These are phyloP conservation scores for Bauhinia variegata DNA, from an alignment of 306 rosid genomes.

Conservation along the genomic window DNA sequence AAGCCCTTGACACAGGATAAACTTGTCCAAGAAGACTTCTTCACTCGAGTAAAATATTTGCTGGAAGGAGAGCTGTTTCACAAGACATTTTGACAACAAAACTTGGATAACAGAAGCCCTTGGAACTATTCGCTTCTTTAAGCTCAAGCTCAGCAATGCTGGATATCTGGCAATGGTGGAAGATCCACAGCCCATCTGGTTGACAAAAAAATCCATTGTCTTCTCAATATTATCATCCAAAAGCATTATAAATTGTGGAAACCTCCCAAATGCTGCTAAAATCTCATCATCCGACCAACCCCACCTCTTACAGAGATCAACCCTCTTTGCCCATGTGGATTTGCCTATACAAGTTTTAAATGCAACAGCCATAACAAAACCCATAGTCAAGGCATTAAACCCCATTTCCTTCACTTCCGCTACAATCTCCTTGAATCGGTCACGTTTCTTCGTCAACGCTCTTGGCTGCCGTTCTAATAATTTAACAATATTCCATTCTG, in stretches of 20 bases:
- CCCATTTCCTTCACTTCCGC: slow-evolving; percentile 33
- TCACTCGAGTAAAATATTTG: too few relatives aligned
- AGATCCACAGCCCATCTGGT: too few relatives aligned
- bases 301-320: slow-evolving; percentile 33
- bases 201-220: too few relatives aligned
- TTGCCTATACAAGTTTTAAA: slow-evolving; percentile 14
- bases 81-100: too few relatives aligned
- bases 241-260: slow-evolving; percentile 27
- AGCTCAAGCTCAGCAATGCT: too few relatives aligned
- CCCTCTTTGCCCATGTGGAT: slow-evolving; percentile 32
- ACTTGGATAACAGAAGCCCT: too few relatives aligned
- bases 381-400: slow-evolving; percentile 23
- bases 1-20: too few relatives aligned
- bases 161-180: too few relatives aligned
- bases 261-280: slow-evolving; percentile 27
- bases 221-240: slow-evolving; percentile 29
- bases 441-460: not conserved
- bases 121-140: too few relatives aligned
- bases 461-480: slow-evolving; percentile 30
- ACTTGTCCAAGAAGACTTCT: too few relatives aligned
- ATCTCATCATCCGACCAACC: slow-evolving; percentile 33
- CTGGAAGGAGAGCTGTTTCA: too few relatives aligned
- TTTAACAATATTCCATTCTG: not conserved
- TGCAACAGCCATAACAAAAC: slow-evolving; percentile 18
- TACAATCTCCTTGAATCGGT: slow-evolving; percentile 27